These are phyloP conservation scores for Taxawa tesnikishii DNA, from an alignment of 2,329 filamentous ascomycete genomes.

Conservation along the genomic window DNA sequence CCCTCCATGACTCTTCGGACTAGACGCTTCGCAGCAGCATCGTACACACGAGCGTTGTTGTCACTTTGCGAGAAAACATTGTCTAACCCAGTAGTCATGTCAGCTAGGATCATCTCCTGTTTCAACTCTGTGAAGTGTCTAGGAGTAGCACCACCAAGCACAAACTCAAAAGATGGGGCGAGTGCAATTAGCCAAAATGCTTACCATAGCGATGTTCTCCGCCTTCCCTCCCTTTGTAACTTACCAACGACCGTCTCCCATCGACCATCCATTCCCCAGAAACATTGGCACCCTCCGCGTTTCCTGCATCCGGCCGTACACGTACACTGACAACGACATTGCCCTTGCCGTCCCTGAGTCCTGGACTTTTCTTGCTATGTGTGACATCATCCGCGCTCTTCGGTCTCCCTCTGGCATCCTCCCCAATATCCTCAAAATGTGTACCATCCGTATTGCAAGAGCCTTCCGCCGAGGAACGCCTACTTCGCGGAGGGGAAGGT, in stretches of 20 bases:
- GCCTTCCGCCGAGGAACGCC: slow-evolving; percentile 82
- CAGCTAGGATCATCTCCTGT: too few relatives aligned
- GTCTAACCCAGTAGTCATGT: slow-evolving; percentile 41
- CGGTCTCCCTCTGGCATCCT: slow-evolving; percentile 32
- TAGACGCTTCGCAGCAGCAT: slow-evolving; percentile 82
- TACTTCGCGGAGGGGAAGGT: slow-evolving; percentile 73
- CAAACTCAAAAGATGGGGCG: too few relatives aligned
- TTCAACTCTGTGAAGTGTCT: too few relatives aligned
- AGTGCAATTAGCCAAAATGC: too few relatives aligned
- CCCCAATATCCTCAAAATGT: slow-evolving; percentile 69
- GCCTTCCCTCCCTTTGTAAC: slow-evolving; percentile 77
- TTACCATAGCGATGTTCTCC: slow-evolving; percentile 88
- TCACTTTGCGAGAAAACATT: slow-evolving; percentile 94
- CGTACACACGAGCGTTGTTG: slow-evolving; percentile 89
- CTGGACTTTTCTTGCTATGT: slow-evolving; percentile 1
- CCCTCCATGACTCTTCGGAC: slow-evolving; percentile 98
- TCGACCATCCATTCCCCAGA: slow-evolving; percentile 91
- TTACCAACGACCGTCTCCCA: slow-evolving; percentile 66
- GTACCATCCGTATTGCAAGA: slow-evolving; percentile 87
- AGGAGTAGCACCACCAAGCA: too few relatives aligned
- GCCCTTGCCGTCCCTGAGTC: slow-evolving; percentile 63
- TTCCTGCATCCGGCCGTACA: slow-evolving; percentile 68
- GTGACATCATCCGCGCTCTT: slow-evolving; percentile 16
- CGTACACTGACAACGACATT: slow-evolving; percentile 94
- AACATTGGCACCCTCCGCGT: slow-evolving; percentile 45